phyloP scores from a whole-genome alignment of 1,139 yeast genomes.

The Zygosaccharomyces pseudobailii region DNA sequence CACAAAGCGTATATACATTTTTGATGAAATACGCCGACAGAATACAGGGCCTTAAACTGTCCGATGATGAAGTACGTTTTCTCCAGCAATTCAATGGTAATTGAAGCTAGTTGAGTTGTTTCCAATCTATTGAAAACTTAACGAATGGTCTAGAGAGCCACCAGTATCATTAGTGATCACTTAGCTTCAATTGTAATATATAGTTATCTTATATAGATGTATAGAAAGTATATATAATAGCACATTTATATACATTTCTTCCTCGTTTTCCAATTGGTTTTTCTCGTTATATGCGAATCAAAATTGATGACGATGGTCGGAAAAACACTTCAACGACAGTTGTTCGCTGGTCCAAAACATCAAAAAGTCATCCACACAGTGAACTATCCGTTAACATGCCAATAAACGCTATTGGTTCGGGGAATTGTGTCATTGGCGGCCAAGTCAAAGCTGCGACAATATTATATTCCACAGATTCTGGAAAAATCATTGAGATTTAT shows the following conservation, averaged over 20 bases:
- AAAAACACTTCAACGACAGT: no score
- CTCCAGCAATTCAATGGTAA: slow-evolving; percentile 16
- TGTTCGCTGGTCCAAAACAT: neutral
- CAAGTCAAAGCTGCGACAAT: slow-evolving; percentile 59
- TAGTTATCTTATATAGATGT: neutral
- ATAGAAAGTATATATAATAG: neutral
- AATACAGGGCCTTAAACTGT: slow-evolving; percentile 20
- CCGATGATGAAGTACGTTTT: slow-evolving; percentile 23
- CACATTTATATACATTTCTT: neutral
- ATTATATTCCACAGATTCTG: slow-evolving; percentile 56
- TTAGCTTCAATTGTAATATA: slow-evolving; percentile 3
- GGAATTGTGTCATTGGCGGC: slow-evolving; percentile 54
- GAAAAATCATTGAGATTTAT: slow-evolving; percentile 55
- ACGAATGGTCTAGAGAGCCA: no score
- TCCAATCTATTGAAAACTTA: neutral
- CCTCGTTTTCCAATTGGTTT: no score
- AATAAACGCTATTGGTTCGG: slow-evolving; percentile 56
- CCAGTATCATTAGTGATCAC: neutral
- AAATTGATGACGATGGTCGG: neutral
- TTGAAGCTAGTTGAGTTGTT: neutral
- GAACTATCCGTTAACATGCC: slow-evolving; percentile 39
- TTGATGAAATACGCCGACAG: slow-evolving; percentile 21
- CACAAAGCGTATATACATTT: slow-evolving; percentile 26
- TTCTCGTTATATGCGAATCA: no score
- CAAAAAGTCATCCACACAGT: neutral